Evolutionary conservation across 345 rosid species (phyloP), one percentile per base, ranked within the genome.

Genomic region (Ricinus communis): DNA sequence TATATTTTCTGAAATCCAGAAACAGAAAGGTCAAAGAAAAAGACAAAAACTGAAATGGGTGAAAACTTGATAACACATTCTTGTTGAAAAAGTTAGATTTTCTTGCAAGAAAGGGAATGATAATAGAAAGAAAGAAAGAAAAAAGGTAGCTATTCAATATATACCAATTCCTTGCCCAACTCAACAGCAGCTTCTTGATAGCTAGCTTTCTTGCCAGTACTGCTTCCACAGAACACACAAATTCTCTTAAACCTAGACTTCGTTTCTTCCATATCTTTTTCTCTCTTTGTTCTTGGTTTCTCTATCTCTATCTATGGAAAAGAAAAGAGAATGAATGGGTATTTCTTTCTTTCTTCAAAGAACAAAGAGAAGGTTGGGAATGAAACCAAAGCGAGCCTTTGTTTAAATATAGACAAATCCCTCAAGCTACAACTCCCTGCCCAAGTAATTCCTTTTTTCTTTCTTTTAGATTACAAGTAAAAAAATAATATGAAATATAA

Each of bases 191-290:
- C 95, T 77, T 88, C 93, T 68, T 86, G 96, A 72, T 93, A 93
- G 77, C 87, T 85, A 64, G 86, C 25, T 76, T 87, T 93, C 76
- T 88, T 93, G 60, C 98, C 95, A 0, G 94, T 77, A 76, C 88
- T 84, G 85, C 96, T 93, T 16, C 96, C 95, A 64, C 96, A 90
- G 53, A 93, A 93, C 55, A 93, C 98, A 78, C 98, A 93, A 66
- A 93, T 86, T 82, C 96, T 86, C 76, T 78, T 66, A 73, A 93
- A 93, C 83, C 93, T 88, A 0, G 98, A 87, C 77, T 82, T 82
- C 67, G 81, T 77, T 72, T 80, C 84, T 71, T 84, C 87, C 88
- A 82, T 84, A 10, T 77, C 51, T 53, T 43, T n/a, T 49, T 73
- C 61, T 77, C 53, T 67, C 21, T 69, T 40, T 80, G 14, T 65